These are phyloP conservation scores for Sisymbrium irio DNA, from an alignment of 345 rosid genomes.

Conservation along the genomic window DNA sequence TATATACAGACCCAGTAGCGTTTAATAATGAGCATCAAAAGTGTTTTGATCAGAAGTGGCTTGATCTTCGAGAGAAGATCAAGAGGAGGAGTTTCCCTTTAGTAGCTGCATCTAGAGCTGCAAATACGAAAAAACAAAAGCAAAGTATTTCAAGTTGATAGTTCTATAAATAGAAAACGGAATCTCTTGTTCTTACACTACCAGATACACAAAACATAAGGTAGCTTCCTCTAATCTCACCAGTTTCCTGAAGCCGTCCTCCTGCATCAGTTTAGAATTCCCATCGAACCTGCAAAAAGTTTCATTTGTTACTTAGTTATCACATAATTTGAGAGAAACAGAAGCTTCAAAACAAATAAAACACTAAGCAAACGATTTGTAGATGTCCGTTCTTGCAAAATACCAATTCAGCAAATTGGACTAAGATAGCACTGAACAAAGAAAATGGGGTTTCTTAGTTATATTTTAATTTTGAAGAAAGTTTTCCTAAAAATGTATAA, in stretches of 20 bases:
- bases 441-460: too few relatives aligned
- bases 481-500: too few relatives aligned
- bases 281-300: slow-evolving; percentile 47
- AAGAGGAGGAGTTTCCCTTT: slow-evolving; percentile 46
- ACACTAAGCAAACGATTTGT: background rate
- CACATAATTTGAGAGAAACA: background rate
- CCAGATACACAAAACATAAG: background rate
- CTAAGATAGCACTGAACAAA: slow-evolving; percentile 13
- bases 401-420: background rate
- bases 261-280: slow-evolving; percentile 49
- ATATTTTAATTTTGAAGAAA: too few relatives aligned
- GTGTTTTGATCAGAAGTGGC: too few relatives aligned
- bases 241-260: slow-evolving; percentile 78
- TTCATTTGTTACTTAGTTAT: background rate
- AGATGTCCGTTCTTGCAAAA: background rate
- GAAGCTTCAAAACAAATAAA: slow-evolving; percentile 1
- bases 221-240: slow-evolving; percentile 27
- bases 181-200: background rate
- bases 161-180: too few relatives aligned
- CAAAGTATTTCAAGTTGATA: background rate
- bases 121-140: background rate
- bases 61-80: too few relatives aligned
- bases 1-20: too few relatives aligned
- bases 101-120: slow-evolving; percentile 86
- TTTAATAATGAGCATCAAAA: too few relatives aligned